Evolutionary conservation across 768 basidiomycete genomes (phyloP).

Genomic region (Lactarius psammicola): DNA sequence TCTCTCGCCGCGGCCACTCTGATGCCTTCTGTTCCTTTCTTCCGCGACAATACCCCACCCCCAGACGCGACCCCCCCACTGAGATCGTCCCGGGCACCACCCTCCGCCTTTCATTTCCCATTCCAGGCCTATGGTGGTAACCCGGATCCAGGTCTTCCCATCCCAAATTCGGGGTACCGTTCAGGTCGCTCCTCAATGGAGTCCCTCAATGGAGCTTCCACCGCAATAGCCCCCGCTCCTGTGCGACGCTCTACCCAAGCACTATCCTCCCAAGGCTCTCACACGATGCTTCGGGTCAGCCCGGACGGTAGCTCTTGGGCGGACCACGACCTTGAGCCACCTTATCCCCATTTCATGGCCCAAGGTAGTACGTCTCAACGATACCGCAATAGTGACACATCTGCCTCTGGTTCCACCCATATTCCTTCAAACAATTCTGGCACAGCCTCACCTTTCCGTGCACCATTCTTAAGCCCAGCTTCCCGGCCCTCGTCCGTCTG

Average conservation of each 20-base stretch:
- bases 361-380: conserved; percentile 11
- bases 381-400: conserved; percentile 9
- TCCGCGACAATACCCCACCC: conserved; percentile 29
- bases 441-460: conserved; percentile 47
- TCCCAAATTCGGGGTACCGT: conserved; percentile 37
- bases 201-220: conserved; percentile 32
- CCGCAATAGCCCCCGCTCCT: conserved; percentile 18
- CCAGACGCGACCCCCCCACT: conserved; percentile 12
- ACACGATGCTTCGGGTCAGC: conserved; percentile 30
- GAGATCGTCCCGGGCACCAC: conserved; percentile 35
- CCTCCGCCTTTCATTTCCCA: conserved; percentile 46
- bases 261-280: conserved; percentile 32
- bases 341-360: conserved; percentile 27
- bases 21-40: conserved; percentile 18
- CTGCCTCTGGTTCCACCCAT: background rate
- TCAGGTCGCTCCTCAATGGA: conserved; percentile 46
- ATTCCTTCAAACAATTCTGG: background rate
- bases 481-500: conserved; percentile 65
- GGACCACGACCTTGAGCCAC: conserved; percentile 22
- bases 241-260: conserved; percentile 30
- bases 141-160: conserved; percentile 53
- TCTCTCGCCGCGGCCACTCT: conserved; percentile 8
- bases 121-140: conserved; percentile 67
- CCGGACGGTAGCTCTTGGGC: conserved; percentile 29
- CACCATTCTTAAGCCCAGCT: conserved; percentile 68